Evolutionary conservation across 306 rosid species (phyloP).

Genomic region (Ammopiptanthus mongolicus): DNA sequence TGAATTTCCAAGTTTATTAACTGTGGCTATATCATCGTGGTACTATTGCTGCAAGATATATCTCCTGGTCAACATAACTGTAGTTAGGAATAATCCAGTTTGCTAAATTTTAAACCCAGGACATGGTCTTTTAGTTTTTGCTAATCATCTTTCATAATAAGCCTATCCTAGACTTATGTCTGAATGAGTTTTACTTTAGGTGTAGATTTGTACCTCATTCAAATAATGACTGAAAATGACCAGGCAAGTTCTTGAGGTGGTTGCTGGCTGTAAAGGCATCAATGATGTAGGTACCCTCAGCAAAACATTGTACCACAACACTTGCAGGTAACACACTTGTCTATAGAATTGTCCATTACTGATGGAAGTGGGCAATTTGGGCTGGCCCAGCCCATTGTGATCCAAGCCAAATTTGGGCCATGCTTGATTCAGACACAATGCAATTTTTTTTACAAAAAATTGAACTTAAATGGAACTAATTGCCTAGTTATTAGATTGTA

Average conservation of each 20-base stretch:
- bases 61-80: not conserved
- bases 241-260: conserved; percentile 95
- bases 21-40: not conserved
- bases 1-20: not conserved
- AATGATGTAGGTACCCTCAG: conserved; percentile 53
- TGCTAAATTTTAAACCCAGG: not conserved
- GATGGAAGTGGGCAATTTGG: not conserved
- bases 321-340: conserved; percentile 68
- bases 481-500: not conserved
- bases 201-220: not conserved
- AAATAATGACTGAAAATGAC: conserved; percentile 20
- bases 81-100: not conserved
- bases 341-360: conserved; percentile 15
- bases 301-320: conserved; percentile 72
- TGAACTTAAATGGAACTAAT: not conserved
- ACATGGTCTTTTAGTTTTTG: not conserved
- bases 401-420: not conserved
- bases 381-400: not conserved
- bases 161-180: not conserved
- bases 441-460: not conserved
- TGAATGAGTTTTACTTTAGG: not conserved
- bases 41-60: not conserved
- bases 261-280: conserved; percentile 83
- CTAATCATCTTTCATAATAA: not conserved
- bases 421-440: not conserved